phyloP scores from a whole-genome alignment of 2,329 filamentous ascomycete genomes.

The Coniochaeta hoffmannii region DNA sequence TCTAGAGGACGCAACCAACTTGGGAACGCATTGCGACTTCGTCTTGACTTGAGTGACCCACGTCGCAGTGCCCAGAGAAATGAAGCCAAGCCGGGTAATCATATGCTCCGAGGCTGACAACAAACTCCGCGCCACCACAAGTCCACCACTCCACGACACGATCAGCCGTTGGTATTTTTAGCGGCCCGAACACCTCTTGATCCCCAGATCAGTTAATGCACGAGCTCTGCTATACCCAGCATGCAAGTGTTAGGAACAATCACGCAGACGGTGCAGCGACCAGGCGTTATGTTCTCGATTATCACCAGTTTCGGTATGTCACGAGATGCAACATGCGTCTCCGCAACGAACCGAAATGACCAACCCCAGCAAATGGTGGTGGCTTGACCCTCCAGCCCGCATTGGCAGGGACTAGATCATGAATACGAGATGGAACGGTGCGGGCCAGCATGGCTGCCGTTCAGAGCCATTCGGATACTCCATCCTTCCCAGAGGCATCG shows the following conservation, averaged over 20 bases:
- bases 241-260: neutral
- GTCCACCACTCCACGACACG: no score
- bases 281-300: neutral
- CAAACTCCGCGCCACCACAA: conserved; percentile 1
- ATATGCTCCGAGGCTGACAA: neutral
- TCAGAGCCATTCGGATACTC: neutral
- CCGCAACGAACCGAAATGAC: neutral
- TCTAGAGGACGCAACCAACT: no score
- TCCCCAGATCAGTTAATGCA: neutral
- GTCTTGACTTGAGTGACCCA: no score
- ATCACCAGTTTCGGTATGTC: neutral
- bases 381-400: neutral
- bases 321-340: neutral
- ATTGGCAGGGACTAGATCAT: neutral
- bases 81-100: neutral
- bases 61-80: neutral
- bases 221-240: neutral
- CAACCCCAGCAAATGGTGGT: neutral
- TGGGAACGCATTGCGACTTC: no score
- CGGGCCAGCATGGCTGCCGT: neutral
- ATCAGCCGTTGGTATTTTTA: conserved; percentile 1
- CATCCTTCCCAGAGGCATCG: neutral
- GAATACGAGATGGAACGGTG: neutral
- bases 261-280: neutral
- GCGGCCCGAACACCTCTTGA: neutral